Evolutionary conservation across 75 land plant genomes (phyloP), one percentile per base, ranked within the genome.

Genomic region (Adiantum capillusveneris): DNA sequence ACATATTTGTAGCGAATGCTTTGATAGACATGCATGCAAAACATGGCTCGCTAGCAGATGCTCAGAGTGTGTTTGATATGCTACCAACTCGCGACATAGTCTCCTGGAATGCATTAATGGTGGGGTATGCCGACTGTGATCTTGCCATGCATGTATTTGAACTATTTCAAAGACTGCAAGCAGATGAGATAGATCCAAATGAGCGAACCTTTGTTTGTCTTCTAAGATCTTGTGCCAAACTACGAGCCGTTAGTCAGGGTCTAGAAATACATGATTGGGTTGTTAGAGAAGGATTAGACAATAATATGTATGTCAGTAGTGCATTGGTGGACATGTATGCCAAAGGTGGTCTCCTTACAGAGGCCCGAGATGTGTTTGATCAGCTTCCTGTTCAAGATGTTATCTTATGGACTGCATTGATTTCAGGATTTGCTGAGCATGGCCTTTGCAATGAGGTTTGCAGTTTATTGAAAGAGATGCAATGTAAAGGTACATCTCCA

Each of bases 211-310:
- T 45, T 17, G 31, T 68, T 53, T 50, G 68, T 53, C 20, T 46
- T 1, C 17, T 82, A 0, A 69, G 75, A 58, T 65, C 76, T 12
- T 85, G 82, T 36, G 42, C 73, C 1, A 41, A 62, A 42, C 50
- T 76, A 42, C 82, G 59, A 29, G 58, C 58, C 3, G 12, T 79
- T 14, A 82, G 68, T 31, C 72, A 70, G 30, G 88, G 75, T 19
- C 68, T 75, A 59, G 75, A 79, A 67, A 77, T 74, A 31, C 88
- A 85, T 65, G 79, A 85, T 20, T 56, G 73, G 31, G 29, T 85
- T 1, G 2, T 28, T 12, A 25, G 19, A 19, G 25, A 52, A 0
- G 31, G 59, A 29, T 18, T 62, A 12, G 22, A 53, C 22, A 26
- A 9, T 18, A 51, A 49, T 28, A 11, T 25, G 0, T 29, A 26